Evolutionary conservation across 306 rosid genomes (phyloP), one percentile per base, ranked within the genome.

Genomic region (Vigna trinervia): DNA sequence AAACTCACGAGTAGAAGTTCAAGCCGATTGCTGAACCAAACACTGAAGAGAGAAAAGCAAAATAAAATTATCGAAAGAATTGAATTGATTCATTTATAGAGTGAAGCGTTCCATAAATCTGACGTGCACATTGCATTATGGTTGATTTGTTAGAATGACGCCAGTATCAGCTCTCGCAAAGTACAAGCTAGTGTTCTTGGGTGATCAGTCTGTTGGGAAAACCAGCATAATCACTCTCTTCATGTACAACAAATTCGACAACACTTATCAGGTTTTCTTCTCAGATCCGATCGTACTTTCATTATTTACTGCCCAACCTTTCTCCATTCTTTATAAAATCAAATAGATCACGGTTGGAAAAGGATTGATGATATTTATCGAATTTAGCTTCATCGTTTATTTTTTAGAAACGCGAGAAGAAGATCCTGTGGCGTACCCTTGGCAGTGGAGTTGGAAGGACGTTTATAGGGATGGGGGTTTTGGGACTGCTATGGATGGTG

Each of bases 401-500:
- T 10, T 43, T 43, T 43, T 5, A n/a, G 5, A 62, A 14, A 14
- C 19, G 19, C 19, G 19, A 17, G 19, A 17, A 17, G 19, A 17
- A 17, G 19, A 17, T 17, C 19, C 19, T 17, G 19, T 17, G 19
- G 19, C 19, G 0, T 17, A 17, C 19, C 19, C 19, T 17, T 17
- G 19, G 19, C 19, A 17, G 19, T 17, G 19, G 19, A 17, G 19
- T 0, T 17, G 19, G 19, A 17, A 17, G 19, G 19, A 17, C 19
- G 19, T 17, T 84, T 91, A 91, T 0, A 88, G 92, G 32, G 89
- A 86, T 51, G 97, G 86, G 74, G 90, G 62, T 81, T 94, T 94
- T 39, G 83, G 81, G 3, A 88, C 82, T 0, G 93, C 89, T 80
- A 90, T 93, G 78, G 90, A 88, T 85, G 95, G 92, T 63, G 90